Evolutionary conservation across 1,284 basidiomycete species (phyloP).

Genomic region (Ceratobasidium sp.): DNA sequence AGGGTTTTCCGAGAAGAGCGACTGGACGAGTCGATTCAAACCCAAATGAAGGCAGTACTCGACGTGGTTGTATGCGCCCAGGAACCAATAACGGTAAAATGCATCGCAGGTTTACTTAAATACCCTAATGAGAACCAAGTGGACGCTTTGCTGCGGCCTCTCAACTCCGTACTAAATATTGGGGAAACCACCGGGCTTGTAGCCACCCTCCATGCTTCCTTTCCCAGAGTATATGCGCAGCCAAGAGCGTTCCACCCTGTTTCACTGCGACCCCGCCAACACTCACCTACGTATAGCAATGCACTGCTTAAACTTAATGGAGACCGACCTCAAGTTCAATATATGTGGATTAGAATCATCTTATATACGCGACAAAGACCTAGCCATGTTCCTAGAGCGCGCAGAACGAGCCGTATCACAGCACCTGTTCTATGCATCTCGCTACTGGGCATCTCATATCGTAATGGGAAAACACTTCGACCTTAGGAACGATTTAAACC

Average conservation of each 20-base stretch:
- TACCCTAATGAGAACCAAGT: no score
- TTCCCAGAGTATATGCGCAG: constrained; percentile 1
- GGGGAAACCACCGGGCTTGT: not conserved
- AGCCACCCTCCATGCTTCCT: not conserved
- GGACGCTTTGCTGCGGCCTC: no score
- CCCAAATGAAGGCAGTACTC: not conserved
- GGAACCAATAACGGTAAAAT: not conserved
- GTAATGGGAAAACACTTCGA: not conserved
- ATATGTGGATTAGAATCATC: not conserved
- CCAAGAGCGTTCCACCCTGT: not conserved
- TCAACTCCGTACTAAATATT: not conserved
- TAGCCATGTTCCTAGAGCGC: not conserved
- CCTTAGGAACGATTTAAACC: not conserved
- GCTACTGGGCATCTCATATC: not conserved
- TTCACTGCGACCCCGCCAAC: not conserved
- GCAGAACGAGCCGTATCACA: not conserved
- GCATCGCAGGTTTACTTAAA: no score
- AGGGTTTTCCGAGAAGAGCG: not conserved
- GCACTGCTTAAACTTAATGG: not conserved
- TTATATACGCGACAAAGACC: not conserved
- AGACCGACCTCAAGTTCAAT: not conserved
- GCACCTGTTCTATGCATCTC: not conserved
- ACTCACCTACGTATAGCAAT: not conserved
- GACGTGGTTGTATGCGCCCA: not conserved
- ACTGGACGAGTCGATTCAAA: not conserved